These are phyloP conservation scores for Termitomyces sp. DNA, from an alignment of 1,284 basidiomycete genomes.

Conservation along the genomic window DNA sequence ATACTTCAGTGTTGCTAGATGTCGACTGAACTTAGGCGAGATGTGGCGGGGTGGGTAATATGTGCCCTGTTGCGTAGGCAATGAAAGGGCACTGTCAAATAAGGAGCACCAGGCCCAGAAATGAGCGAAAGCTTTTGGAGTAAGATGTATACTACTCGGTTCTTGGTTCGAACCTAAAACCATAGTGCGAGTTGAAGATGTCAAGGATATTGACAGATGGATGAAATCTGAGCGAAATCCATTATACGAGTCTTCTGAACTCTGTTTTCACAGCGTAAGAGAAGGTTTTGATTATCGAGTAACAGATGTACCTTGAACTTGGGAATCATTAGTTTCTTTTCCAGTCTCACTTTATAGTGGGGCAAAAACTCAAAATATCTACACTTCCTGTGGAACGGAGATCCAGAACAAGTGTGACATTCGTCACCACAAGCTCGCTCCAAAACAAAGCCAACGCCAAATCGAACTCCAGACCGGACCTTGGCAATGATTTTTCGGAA, in stretches of 20 bases:
- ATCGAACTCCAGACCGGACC: constrained; percentile 84
- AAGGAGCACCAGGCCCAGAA: constrained; percentile 92
- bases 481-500: constrained; percentile 71
- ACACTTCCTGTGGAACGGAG: constrained; percentile 74
- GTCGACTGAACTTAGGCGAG: constrained; percentile 86
- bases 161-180: constrained; percentile 21
- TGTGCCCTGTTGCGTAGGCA: constrained; percentile 85
- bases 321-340: constrained; percentile 43
- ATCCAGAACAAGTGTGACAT: constrained; percentile 62
- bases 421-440: constrained; percentile 83
- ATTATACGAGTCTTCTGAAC: constrained; percentile 72
- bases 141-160: constrained; percentile 81
- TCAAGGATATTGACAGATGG: constrained; percentile 87
- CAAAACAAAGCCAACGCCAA: constrained; percentile 81
- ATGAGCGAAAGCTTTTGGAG: constrained; percentile 82
- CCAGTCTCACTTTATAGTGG: constrained; percentile 78
- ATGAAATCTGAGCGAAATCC: constrained; percentile 94
- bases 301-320: constrained; percentile 41
- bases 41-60: constrained; percentile 74
- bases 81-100: constrained; percentile 76
- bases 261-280: constrained; percentile 28
- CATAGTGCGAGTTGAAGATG: constrained; percentile 46
- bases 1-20: constrained; percentile 92
- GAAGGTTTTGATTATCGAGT: not conserved
- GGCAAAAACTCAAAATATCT: constrained; percentile 80